Conservation (phyloP, 345 rosid genomes). For the Dimocarpus longan region DNA sequence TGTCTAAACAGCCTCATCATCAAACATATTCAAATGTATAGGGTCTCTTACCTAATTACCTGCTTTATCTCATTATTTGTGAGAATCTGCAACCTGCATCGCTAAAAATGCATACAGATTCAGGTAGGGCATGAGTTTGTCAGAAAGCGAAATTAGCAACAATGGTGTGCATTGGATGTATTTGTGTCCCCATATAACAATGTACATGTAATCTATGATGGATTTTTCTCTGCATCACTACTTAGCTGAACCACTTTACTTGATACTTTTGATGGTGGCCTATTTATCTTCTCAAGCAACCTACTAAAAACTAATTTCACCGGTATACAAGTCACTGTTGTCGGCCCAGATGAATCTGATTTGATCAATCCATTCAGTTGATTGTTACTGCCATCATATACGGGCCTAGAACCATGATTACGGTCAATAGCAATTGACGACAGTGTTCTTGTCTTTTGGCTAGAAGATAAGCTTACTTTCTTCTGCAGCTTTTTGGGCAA, state of each 20-base stretch:
- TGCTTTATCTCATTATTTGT: constrained; percentile 23
- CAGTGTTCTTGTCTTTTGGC: constrained; percentile 82
- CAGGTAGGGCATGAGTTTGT: neutral
- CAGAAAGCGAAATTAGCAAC: constrained; percentile 30
- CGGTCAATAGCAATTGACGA: constrained; percentile 77
- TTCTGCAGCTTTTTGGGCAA: constrained; percentile 49
- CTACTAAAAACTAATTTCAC: constrained; percentile 93
- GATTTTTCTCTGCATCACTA: constrained; percentile 46
- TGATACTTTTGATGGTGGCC: constrained; percentile 77
- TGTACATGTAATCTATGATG: constrained; percentile 39
- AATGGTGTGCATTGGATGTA: constrained; percentile 31
- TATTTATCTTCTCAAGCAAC: constrained; percentile 98
- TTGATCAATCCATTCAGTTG: constrained; percentile 64
- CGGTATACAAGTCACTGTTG: constrained; percentile 97
- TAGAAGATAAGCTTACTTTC: constrained; percentile 58
- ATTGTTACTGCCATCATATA: constrained; percentile 29
- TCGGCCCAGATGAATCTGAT: constrained; percentile 62
- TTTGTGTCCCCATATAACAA: constrained; percentile 24
- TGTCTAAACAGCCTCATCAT: constrained; percentile 10
- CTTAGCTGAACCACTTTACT: constrained; percentile 38
- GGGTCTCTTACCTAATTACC: constrained; percentile 20
- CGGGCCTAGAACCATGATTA: constrained; percentile 35
- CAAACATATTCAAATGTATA: constrained; percentile 6
- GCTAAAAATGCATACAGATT: constrained; percentile 10
- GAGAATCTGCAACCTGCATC: constrained; percentile 11